Percentiles rank a stretch among this genome's conserved stretches.
phyloP scores from a whole-genome alignment of 345 rosid species.

The Hibiscus mutabilis region DNA sequence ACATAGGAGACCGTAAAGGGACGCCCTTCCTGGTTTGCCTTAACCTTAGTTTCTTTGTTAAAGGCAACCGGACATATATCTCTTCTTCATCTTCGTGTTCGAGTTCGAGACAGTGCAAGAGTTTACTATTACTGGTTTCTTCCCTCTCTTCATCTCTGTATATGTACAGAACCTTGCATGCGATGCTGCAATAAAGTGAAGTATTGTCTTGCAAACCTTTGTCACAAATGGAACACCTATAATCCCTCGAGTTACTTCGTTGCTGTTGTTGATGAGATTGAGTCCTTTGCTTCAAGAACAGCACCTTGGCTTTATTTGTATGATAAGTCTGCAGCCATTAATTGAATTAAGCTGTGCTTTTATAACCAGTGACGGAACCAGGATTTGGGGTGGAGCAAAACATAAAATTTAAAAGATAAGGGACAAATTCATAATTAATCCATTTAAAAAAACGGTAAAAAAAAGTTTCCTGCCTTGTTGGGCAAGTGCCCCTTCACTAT shows the following conservation, averaged over 20 bases:
- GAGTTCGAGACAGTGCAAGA: not conserved
- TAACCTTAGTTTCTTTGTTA: not conserved
- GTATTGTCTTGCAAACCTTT: conserved; percentile 21
- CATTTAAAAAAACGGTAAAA: too few species aligned
- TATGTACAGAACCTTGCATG: conserved; percentile 27
- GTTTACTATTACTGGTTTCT: not conserved
- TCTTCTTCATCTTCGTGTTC: not conserved
- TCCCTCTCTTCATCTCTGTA: conserved; percentile 1
- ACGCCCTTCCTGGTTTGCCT: conserved; percentile 25
- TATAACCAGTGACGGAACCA: too few species aligned
- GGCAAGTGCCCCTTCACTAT: too few species aligned
- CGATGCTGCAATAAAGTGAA: conserved; percentile 31
- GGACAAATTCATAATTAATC: too few species aligned
- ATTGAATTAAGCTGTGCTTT: too few species aligned
- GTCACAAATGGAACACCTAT: conserved; percentile 21
- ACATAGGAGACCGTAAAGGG: conserved; percentile 22
- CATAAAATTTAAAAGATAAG: too few species aligned
- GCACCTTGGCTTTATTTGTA: conserved; percentile 27
- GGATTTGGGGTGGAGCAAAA: too few species aligned
- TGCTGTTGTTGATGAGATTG: not conserved
- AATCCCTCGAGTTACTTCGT: conserved; percentile 16
- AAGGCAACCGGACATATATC: not conserved
- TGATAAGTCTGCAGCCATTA: conserved; percentile 20
- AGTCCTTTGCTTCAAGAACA: conserved; percentile 32
- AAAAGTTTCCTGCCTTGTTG: too few species aligned